These are phyloP conservation scores for Delphinella strobiligena DNA, from an alignment of 2,329 filamentous ascomycete genomes.

Conservation along the genomic window DNA sequence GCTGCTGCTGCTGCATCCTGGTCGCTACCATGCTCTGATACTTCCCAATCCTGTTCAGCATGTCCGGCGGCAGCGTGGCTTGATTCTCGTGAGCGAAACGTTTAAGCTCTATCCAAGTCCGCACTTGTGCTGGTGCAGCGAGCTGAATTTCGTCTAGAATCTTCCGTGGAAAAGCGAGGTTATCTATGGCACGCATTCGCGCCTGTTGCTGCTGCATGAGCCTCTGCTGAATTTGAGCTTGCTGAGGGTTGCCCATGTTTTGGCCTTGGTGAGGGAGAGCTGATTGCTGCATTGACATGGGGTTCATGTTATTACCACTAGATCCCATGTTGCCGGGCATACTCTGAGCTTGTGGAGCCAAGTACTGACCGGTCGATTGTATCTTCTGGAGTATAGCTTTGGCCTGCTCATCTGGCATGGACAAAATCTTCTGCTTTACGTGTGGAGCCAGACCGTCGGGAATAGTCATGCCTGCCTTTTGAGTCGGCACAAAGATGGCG, in stretches of 20 bases:
- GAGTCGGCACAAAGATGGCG: conserved; percentile 1
- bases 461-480: conserved; percentile 5
- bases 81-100: conserved; percentile 38
- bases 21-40: not conserved
- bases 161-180: conserved; percentile 12
- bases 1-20: not conserved
- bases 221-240: conserved; percentile 7
- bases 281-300: conserved; percentile 7
- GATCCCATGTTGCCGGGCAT: conserved; percentile 10
- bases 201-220: conserved; percentile 11
- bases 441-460: conserved; percentile 6
- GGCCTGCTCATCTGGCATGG: conserved; percentile 4
- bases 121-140: conserved; percentile 36
- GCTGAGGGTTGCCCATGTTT: conserved; percentile 3
- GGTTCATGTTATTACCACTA: conserved; percentile 6
- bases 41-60: conserved; percentile 24
- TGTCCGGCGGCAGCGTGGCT: conserved; percentile 28
- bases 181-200: conserved; percentile 14
- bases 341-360: conserved; percentile 6
- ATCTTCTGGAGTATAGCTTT: conserved; percentile 1
- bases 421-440: conserved; percentile 5
- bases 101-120: conserved; percentile 46
- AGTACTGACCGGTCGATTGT: too few relatives aligned
- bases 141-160: conserved; percentile 10
- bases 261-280: conserved; percentile 9